These are phyloP conservation scores for Phaseolus coccineus DNA, from an alignment of 331 rosid genomes.

Conservation along the genomic window DNA sequence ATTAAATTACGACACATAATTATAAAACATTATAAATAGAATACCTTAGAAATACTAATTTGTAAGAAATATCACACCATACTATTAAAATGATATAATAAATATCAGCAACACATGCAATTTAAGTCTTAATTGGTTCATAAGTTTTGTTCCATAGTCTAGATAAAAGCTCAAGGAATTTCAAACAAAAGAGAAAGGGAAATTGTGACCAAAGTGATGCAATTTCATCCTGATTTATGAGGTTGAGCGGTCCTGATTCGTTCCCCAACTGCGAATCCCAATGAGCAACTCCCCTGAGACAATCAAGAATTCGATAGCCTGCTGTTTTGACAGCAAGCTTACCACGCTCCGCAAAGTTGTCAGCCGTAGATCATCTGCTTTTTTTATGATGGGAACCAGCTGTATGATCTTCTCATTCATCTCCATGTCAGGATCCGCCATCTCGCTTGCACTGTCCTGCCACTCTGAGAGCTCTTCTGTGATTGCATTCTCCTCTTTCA, in stretches of 20 bases:
- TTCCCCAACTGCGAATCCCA: constrained; percentile 79
- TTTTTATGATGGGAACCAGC: constrained; percentile 57
- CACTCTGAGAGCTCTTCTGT: constrained; percentile 82
- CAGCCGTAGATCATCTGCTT: constrained; percentile 80
- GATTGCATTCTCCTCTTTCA: constrained; percentile 81
- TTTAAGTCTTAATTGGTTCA: too few relatives aligned
- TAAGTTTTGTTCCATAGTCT: too few relatives aligned
- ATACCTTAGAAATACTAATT: too few relatives aligned
- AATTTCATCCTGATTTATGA: not conserved
- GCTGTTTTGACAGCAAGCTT: constrained; percentile 71
- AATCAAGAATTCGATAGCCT: constrained; percentile 73
- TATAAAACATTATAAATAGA: too few relatives aligned
- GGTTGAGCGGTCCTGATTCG: constrained; percentile 63
- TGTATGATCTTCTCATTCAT: constrained; percentile 52
- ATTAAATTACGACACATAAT: too few relatives aligned
- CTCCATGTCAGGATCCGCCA: constrained; percentile 36
- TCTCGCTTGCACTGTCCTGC: constrained; percentile 78
- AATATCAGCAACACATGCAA: too few relatives aligned
- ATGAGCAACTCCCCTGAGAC: constrained; percentile 76
- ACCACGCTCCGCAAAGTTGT: constrained; percentile 66
- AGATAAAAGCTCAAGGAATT: too few relatives aligned
- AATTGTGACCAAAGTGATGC: too few relatives aligned
- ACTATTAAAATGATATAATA: too few relatives aligned
- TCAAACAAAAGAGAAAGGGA: not conserved
- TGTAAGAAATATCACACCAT: too few relatives aligned